Base-by-base conservation (phyloP, 2,329 filamentous ascomycete genomes). In the Apiospora rasikravindrae region DNA sequence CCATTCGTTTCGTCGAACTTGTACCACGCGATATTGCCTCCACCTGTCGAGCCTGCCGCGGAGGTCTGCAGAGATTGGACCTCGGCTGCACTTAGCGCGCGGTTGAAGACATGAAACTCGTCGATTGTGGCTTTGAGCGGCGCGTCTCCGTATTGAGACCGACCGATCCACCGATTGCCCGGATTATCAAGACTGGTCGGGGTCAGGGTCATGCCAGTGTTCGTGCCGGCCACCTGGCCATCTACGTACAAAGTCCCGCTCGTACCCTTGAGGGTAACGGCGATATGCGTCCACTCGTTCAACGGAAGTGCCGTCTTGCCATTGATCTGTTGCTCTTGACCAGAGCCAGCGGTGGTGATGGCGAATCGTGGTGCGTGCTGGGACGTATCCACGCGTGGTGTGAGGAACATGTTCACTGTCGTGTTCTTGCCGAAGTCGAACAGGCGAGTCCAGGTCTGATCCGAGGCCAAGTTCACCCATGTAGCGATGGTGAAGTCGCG, bases 11-110 rank as follows among this genome's bases (percentile, higher is more conserved):
- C 75, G 51, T 76, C 72, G 61, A 75, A 76, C 1, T 71, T 70
- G 69, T 76, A 76, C 75, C 75, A 76, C 13, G 75, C 75, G 26
- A 76, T 77, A 40, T 77, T 74, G 29, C 75, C 75, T 4, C 73
- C 74, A 22, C 45, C 64, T 8, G 75, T 75, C 13, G 72, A 72
- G 40, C 75, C 75, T 2, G 69, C 72, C 4, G 75, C 74, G 37
- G 73, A 75, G 26, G 57, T 51, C 42, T 73, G 72, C 53, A 76
- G 40, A 7, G 75, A 75, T 51, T 69, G 67, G 61, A 76, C 69
- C 66, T 75, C 74, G 13, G 67, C 71, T 8, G 71, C 71, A 45
- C 42, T 72, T 33, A 76, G 73, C 16, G 73, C 75, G 11, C 74
- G 73, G 71, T 73, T 71, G 69, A 76, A 76, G 67, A 76, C 67